Percentiles rank a stretch among this genome's conserved stretches.
These are phyloP conservation scores for Pseudohyphozyma bogoriensis DNA, from an alignment of 768 basidiomycete species.

Conservation along the genomic window DNA sequence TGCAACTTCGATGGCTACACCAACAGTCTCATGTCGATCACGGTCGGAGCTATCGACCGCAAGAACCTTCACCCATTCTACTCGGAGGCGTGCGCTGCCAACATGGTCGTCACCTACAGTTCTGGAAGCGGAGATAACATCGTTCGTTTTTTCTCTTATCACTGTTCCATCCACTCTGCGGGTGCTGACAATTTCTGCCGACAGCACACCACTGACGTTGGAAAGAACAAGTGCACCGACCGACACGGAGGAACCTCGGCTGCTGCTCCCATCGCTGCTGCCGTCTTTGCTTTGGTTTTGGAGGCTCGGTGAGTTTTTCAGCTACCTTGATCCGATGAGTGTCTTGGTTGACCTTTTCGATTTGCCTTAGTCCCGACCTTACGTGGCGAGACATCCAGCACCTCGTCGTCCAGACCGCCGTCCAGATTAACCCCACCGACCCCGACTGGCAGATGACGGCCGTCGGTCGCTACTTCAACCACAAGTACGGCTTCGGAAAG, in stretches of 20 bases:
- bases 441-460: conserved; percentile 87
- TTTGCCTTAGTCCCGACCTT: conserved; percentile 62
- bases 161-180: neutral
- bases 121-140: conserved; percentile 90
- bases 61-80: conserved; percentile 92
- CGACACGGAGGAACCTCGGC: conserved; percentile 94
- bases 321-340: neutral
- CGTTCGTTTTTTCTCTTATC: conserved; percentile 45
- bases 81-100: conserved; percentile 94
- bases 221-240: conserved; percentile 66
- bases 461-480: conserved; percentile 57
- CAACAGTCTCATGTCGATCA: conserved; percentile 91
- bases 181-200: neutral
- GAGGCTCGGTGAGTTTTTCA: conserved; percentile 57
- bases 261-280: conserved; percentile 91
- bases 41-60: conserved; percentile 87
- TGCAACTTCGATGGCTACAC: conserved; percentile 99
- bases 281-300: conserved; percentile 81
- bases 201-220: conserved; percentile 89
- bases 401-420: conserved; percentile 65
- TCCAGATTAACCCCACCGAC: conserved; percentile 72
- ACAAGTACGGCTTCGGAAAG: conserved; percentile 92
- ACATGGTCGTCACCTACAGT: conserved; percentile 90
- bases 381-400: conserved; percentile 96
- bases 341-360: neutral